A percentile compares a stretch with the other conserved stretches of the same genome.
Evolutionary conservation across 305 asterid species (phyloP).

Genomic region (Fraxinus sp.): DNA sequence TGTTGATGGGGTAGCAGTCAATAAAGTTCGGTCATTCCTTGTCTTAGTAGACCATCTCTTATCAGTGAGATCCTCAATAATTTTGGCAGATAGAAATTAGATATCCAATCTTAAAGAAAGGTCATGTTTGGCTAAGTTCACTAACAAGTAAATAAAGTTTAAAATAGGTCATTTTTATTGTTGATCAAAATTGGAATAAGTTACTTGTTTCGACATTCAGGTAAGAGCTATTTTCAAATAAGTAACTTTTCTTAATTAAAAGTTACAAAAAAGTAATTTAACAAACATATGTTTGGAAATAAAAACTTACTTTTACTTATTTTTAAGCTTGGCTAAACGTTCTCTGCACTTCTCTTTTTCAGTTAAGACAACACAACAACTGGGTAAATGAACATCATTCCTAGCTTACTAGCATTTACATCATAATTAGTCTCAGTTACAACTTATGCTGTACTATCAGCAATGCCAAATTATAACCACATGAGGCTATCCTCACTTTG

Average conservation of each 20-base stretch:
- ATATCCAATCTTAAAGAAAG: neutral
- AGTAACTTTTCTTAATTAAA: neutral
- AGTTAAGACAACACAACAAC: neutral
- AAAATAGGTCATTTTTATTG: neutral
- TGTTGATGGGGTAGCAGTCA: neutral
- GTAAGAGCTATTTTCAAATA: neutral
- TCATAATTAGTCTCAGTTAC: neutral
- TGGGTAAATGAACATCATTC: neutral
- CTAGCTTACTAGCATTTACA: slow-evolving; percentile 9
- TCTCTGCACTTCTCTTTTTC: neutral
- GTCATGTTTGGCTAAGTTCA: neutral
- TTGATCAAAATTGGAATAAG: neutral
- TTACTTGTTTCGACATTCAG: neutral
- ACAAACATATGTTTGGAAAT: neutral
- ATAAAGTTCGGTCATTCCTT: neutral
- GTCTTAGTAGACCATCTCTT: neutral
- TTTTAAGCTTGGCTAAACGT: neutral
- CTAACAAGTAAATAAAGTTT: neutral
- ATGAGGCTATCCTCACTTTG: neutral
- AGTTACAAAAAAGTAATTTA: neutral
- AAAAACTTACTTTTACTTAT: neutral
- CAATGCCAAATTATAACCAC: neutral
- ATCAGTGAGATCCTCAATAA: neutral
- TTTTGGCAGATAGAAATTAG: neutral
- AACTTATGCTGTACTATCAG: neutral